A percentile compares a stretch with the other conserved stretches of the same genome.
Evolutionary conservation across 331 rosid species (phyloP).

Genomic region (Acacia pycnantha): DNA sequence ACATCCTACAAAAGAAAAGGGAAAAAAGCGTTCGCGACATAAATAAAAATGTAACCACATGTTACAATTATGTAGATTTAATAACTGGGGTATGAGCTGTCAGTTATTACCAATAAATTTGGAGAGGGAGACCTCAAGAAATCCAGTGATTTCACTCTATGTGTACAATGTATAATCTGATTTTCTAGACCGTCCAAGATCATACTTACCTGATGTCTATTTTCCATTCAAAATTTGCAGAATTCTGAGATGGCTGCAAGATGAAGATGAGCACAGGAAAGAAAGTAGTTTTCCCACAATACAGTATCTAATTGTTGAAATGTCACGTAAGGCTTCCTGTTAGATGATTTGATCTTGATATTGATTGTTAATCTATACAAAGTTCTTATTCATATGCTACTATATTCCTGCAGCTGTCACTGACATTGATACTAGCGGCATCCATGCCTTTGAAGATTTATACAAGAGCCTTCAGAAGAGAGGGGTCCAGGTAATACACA

Average conservation of each 20-base stretch:
- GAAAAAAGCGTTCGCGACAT: background rate
- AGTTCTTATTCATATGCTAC: background rate
- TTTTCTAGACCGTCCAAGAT: background rate
- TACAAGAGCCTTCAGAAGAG: constrained; percentile 50
- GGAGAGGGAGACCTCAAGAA: background rate
- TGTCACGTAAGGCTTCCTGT: constrained; percentile 69
- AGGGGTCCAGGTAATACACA: constrained; percentile 47
- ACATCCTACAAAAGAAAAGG: background rate
- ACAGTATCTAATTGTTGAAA: constrained; percentile 52
- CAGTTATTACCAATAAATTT: background rate
- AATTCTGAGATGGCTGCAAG: constrained; percentile 69
- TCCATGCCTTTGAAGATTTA: constrained; percentile 65
- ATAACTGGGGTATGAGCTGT: background rate
- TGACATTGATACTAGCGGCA: constrained; percentile 83
- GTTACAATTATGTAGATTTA: background rate
- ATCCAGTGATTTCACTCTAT: background rate
- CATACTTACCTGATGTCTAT: background rate
- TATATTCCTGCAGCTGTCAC: constrained; percentile 53
- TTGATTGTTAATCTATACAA: background rate
- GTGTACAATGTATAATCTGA: background rate
- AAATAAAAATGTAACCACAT: background rate
- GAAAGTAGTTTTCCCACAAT: constrained; percentile 29
- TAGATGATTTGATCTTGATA: background rate
- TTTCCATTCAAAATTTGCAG: constrained; percentile 35
- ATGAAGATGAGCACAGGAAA: constrained; percentile 47